These are phyloP conservation scores for Aspergillus amoenus DNA, from an alignment of 2,329 filamentous ascomycete species.

Conservation along the genomic window DNA sequence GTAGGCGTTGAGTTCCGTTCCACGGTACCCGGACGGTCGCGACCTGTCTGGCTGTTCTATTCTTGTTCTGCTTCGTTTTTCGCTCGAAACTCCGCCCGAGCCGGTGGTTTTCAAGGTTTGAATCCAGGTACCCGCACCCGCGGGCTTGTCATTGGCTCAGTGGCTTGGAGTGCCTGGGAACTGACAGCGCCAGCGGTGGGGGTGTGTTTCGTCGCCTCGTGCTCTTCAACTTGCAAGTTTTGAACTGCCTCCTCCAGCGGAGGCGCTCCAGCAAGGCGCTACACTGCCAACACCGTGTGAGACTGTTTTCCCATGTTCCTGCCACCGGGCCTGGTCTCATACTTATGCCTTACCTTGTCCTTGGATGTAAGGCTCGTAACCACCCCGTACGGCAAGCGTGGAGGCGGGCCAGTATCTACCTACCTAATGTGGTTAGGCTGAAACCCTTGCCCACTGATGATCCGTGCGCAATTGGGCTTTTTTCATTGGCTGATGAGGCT, in stretches of 20 bases:
- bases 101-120: slow-evolving; percentile 11
- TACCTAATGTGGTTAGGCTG: neutral
- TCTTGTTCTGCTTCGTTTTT: slow-evolving; percentile 9
- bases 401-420: neutral
- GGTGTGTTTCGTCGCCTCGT: slow-evolving; percentile 15
- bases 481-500: neutral
- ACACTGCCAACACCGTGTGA: neutral
- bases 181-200: slow-evolving; percentile 19
- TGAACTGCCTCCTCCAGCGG: neutral
- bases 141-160: slow-evolving; percentile 2
- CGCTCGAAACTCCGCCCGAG: slow-evolving; percentile 11
- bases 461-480: neutral
- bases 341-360: neutral
- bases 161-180: slow-evolving; percentile 6
- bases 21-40: slow-evolving; percentile 6
- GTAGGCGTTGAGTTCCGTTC: neutral
- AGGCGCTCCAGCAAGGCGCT: neutral
- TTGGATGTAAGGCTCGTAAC: neutral
- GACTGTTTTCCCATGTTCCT: neutral
- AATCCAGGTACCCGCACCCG: slow-evolving; percentile 21
- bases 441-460: neutral
- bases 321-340: neutral
- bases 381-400: neutral
- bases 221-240: neutral
- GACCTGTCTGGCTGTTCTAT: slow-evolving; percentile 8